A percentile compares a stretch with the other conserved stretches of the same genome.
These are phyloP conservation scores for Setomelanomma holmii DNA, from an alignment of 2,329 filamentous ascomycete species.

Conservation along the genomic window DNA sequence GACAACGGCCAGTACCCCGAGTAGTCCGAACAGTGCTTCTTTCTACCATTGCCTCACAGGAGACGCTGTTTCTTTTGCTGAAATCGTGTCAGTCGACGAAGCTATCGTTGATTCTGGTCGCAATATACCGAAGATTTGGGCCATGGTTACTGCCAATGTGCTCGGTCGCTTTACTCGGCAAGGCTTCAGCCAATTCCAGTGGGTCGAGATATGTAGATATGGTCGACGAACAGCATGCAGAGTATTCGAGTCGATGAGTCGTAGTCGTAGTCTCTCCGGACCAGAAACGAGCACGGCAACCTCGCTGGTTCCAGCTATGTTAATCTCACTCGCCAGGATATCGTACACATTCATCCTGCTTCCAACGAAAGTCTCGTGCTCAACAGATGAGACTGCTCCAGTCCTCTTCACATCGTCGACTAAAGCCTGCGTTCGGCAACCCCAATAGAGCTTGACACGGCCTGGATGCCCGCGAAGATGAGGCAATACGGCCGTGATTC, in stretches of 20 bases:
- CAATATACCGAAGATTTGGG: background rate
- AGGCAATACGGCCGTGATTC: conserved; percentile 54
- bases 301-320: too few species aligned
- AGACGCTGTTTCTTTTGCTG: background rate
- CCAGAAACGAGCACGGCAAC: too few species aligned
- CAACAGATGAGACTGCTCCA: background rate
- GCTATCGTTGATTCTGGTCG: background rate
- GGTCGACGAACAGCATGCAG: background rate
- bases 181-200: background rate
- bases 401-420: background rate
- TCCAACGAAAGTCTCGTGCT: conserved; percentile 37
- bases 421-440: conserved; percentile 29
- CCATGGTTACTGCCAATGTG: background rate
- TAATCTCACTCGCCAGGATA: too few species aligned
- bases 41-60: background rate
- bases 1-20: background rate
- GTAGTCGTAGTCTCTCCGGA: too few species aligned
- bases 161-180: background rate
- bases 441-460: conserved; percentile 51
- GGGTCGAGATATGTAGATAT: background rate
- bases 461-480: conserved; percentile 44
- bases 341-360: conserved; percentile 40
- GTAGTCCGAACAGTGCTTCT: background rate
- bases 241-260: too few species aligned
- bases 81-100: background rate